Conservation (phyloP, 2,329 filamentous ascomycete genomes). For the Colletotrichum euphorbiae region DNA sequence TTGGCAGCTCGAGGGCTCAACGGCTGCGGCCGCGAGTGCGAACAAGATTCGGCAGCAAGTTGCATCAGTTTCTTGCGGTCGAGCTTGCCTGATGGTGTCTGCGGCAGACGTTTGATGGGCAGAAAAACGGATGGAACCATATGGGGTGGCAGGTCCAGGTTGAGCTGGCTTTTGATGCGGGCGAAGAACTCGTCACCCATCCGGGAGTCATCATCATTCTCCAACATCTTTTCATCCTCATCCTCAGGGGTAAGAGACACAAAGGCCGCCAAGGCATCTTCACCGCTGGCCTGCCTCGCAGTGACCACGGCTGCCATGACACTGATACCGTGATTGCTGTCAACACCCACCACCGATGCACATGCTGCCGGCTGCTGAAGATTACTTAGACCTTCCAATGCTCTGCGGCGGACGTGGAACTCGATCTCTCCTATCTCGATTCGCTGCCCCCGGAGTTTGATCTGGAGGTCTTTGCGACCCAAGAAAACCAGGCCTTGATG, state of each 20-base stretch:
- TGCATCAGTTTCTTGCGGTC: background rate
- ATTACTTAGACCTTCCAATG: background rate
- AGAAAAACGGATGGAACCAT: background rate
- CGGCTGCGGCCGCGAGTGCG: background rate
- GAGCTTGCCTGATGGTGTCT: slow-evolving; percentile 2
- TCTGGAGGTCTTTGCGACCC: slow-evolving; percentile 1
- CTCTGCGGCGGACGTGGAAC: background rate
- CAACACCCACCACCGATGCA: too few relatives aligned
- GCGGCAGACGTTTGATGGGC: background rate
- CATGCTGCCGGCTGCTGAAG: background rate
- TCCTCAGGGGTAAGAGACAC: background rate
- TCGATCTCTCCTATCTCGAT: slow-evolving; percentile 58
- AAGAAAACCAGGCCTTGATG: background rate
- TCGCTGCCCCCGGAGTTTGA: slow-evolving; percentile 8
- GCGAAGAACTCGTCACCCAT: background rate
- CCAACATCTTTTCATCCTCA: background rate
- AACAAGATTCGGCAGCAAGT: background rate
- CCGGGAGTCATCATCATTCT: background rate
- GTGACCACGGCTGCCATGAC: background rate
- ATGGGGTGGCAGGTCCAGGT: background rate
- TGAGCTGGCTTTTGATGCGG: background rate
- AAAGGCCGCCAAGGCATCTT: background rate
- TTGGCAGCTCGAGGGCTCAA: background rate
- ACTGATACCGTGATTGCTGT: background rate
- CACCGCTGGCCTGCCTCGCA: background rate